Evolutionary conservation across 495 filamentous ascomycete genomes (phyloP).

Genomic region (Geopyxis carbonaria): DNA sequence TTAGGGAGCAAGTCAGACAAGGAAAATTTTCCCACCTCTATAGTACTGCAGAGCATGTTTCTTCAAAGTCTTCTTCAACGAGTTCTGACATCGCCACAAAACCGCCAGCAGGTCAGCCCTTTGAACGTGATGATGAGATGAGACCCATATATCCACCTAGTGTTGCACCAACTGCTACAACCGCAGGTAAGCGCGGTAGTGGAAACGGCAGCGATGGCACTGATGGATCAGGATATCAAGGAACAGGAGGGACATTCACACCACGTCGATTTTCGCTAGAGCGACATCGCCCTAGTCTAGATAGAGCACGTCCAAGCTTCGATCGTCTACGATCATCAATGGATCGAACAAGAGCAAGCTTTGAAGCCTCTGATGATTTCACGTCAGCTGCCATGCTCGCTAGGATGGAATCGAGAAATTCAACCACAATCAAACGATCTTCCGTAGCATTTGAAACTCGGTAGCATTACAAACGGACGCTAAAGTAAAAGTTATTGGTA

Average conservation of each 20-base stretch:
- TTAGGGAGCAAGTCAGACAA: constrained; percentile 72
- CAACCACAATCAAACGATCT: constrained; percentile 10
- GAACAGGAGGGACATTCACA: constrained; percentile 26
- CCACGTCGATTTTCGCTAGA: constrained; percentile 47
- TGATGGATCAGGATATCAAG: constrained; percentile 56
- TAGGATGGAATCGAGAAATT: constrained; percentile 48
- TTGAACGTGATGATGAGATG: constrained; percentile 55
- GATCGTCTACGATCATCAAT: constrained; percentile 60
- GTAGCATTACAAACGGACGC: no score
- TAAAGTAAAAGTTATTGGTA: no score
- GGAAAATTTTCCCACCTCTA: constrained; percentile 64
- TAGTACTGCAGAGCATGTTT: constrained; percentile 7
- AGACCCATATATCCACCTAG: constrained; percentile 86
- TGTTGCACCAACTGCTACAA: constrained; percentile 53
- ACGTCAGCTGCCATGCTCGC: constrained; percentile 70
- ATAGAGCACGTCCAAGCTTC: constrained; percentile 48
- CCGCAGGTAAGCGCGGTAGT: constrained; percentile 58
- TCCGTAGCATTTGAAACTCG: constrained; percentile 6
- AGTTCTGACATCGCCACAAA: constrained; percentile 49
- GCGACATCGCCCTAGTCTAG: constrained; percentile 26
- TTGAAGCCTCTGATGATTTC: constrained; percentile 76
- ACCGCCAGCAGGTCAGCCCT: constrained; percentile 41
- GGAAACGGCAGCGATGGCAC: constrained; percentile 90
- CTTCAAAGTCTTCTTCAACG: constrained; percentile 25
- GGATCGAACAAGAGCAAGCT: constrained; percentile 60